Base-by-base conservation (phyloP, 768 basidiomycete genomes). In the Russula compacta region DNA sequence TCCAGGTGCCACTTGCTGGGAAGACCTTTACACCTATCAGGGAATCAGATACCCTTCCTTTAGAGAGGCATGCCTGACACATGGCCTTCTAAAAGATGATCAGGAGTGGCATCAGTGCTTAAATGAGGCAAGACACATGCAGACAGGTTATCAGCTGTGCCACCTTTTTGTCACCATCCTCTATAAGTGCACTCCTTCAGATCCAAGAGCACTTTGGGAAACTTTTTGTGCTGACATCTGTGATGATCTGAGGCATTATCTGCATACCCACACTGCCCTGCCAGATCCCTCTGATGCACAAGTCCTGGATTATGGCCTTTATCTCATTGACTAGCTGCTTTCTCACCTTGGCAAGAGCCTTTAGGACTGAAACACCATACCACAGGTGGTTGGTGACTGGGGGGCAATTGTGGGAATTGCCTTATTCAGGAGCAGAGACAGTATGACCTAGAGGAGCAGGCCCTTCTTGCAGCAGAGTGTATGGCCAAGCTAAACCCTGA, bases 261-360 rank as follows among this genome's bases (percentile, higher is more conserved):
- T 21, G 44, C n/a, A n/a, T 11, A 42, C 10, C 6, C 54, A 64
- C 2, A 59, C 63, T 4, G 48, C 59, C 12, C 24, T 5, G 0
- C n/a, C 42, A 72, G 17, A 24, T 0, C 68, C 71, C 2, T 67
- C 74, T 14, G 59, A 73, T 1, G 75, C 73, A 2, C 50, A 74
- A 15, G 54, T 75, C 2, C 74, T 68, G 66, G 74, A 78, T 58
- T 77, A 75, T 73, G 77, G 77, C 9, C 75, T 81, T 2, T 73
- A 64, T 63, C 70, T 77, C 1, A 68, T 81, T 38, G 61, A 77
- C 35, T 19, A 67, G 6, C 52, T 72, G 19, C 68, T 78, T 1
- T 29, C 24, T 0, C 59, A 69, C 1, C 54, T 56, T 44, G 71
- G 69, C 0, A 61, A 69, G 24, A 32, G 55, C 3, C 67, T 78